These are phyloP conservation scores for Crucihimalaya himalaica DNA, from an alignment of 345 rosid genomes.

Conservation along the genomic window DNA sequence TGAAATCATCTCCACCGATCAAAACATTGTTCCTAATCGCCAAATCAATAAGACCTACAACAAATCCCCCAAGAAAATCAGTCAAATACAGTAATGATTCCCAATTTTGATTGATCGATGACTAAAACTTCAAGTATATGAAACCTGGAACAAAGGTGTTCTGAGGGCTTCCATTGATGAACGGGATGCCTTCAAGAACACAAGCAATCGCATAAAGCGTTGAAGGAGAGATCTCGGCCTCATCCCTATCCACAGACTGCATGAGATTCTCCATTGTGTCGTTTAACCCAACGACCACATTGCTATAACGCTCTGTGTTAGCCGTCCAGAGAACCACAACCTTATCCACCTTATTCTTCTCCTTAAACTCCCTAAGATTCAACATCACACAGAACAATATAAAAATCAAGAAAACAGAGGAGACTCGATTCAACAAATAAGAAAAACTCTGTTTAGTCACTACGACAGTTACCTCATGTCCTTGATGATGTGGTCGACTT, in stretches of 20 bases:
- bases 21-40: conserved; percentile 75
- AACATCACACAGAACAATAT: not conserved
- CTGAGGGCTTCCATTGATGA: conserved; percentile 97
- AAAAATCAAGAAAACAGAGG: conserved; percentile 8
- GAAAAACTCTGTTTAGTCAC: not conserved
- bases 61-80: not conserved
- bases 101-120: not conserved
- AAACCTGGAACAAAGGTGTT: conserved; percentile 86
- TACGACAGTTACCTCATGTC: conserved; percentile 66
- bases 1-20: conserved; percentile 99
- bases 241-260: conserved; percentile 71
- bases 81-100: not conserved
- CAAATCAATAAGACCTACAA: conserved; percentile 75
- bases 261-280: conserved; percentile 85
- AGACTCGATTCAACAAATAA: not conserved
- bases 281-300: conserved; percentile 81
- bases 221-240: conserved; percentile 96
- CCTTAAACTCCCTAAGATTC: conserved; percentile 79
- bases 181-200: conserved; percentile 79
- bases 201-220: conserved; percentile 89
- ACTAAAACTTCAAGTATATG: not conserved
- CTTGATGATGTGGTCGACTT: conserved; percentile 72
- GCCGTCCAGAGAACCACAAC: conserved; percentile 97
- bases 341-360: conserved; percentile 77
- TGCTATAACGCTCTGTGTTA: conserved; percentile 96